Evolutionary conservation across 2,329 filamentous ascomycete species (phyloP).

Genomic region (Aspergillus fischeri): DNA sequence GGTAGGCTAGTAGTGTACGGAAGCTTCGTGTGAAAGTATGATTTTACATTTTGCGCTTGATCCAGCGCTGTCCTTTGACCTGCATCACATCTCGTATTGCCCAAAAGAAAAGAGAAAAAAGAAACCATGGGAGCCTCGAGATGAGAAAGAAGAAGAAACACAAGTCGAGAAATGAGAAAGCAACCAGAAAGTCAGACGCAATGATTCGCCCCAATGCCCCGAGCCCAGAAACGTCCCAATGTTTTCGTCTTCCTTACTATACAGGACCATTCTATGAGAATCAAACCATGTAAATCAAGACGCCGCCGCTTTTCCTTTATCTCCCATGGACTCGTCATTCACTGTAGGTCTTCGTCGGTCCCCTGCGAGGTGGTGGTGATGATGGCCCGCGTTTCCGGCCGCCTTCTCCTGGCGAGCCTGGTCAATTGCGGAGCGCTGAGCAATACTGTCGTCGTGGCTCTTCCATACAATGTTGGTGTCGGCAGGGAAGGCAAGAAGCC

Average conservation of each 20-base stretch:
- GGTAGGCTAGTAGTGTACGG: not conserved
- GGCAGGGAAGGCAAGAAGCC: constrained; percentile 75
- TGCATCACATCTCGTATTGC: constrained; percentile 1
- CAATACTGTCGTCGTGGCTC: constrained; percentile 92
- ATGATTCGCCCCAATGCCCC: constrained; percentile 38
- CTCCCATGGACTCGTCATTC: constrained; percentile 41
- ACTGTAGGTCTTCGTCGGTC: constrained; percentile 41
- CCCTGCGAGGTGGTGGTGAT: constrained; percentile 30
- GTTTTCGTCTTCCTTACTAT: constrained; percentile 35
- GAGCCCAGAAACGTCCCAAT: constrained; percentile 37
- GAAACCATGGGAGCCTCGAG: not conserved
- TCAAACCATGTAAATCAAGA: constrained; percentile 26
- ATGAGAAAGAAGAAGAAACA: constrained; percentile 11
- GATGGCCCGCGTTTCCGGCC: constrained; percentile 29
- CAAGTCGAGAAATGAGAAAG: constrained; percentile 3
- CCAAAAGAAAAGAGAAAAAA: not conserved
- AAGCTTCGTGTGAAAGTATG: not conserved
- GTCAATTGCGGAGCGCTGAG: constrained; percentile 83
- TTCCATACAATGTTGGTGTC: constrained; percentile 95
- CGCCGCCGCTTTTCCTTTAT: constrained; percentile 38
- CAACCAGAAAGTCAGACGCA: constrained; percentile 27
- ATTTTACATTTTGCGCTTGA: not conserved
- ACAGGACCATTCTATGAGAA: constrained; percentile 31
- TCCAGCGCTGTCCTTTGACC: not conserved
- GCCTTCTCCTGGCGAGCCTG: constrained; percentile 85